A percentile compares a stretch with the other conserved stretches of the same genome.
These are phyloP conservation scores for Vanderwaltozyma tropicalis DNA, from an alignment of 805 yeast species.

Conservation along the genomic window DNA sequence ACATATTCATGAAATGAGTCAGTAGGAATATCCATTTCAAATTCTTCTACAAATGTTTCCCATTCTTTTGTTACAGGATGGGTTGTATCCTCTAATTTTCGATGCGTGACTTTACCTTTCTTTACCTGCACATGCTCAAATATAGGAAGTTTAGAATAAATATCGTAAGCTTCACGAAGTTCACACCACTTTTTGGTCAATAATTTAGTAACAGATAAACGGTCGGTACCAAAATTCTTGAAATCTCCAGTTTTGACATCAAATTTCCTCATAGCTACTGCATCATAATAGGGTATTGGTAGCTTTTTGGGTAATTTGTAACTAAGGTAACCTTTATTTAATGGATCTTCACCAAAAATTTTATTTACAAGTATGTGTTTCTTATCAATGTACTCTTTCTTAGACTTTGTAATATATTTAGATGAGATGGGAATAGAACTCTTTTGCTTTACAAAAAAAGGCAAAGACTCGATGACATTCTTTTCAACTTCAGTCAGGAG, in stretches of 20 bases:
- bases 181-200: constrained; percentile 63
- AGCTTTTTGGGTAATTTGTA: constrained; percentile 10
- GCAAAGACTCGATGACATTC: background rate
- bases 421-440: background rate
- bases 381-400: constrained; percentile 9
- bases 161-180: constrained; percentile 40
- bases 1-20: constrained; percentile 20
- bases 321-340: constrained; percentile 8
- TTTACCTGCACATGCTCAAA: constrained; percentile 33
- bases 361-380: constrained; percentile 12
- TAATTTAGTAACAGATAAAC: constrained; percentile 43
- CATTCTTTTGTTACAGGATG: constrained; percentile 30
- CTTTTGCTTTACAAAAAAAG: background rate
- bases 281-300: constrained; percentile 14
- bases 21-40: constrained; percentile 11
- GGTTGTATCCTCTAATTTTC: constrained; percentile 34
- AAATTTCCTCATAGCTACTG: background rate
- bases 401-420: background rate
- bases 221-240: constrained; percentile 1
- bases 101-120: constrained; percentile 41
- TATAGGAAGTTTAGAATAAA: constrained; percentile 36
- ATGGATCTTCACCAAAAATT: constrained; percentile 12
- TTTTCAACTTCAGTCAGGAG: background rate
- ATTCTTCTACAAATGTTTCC: constrained; percentile 10
- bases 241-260: background rate